Conservation (phyloP, 2,329 filamentous ascomycete species). For the Diatrype stigma region DNA sequence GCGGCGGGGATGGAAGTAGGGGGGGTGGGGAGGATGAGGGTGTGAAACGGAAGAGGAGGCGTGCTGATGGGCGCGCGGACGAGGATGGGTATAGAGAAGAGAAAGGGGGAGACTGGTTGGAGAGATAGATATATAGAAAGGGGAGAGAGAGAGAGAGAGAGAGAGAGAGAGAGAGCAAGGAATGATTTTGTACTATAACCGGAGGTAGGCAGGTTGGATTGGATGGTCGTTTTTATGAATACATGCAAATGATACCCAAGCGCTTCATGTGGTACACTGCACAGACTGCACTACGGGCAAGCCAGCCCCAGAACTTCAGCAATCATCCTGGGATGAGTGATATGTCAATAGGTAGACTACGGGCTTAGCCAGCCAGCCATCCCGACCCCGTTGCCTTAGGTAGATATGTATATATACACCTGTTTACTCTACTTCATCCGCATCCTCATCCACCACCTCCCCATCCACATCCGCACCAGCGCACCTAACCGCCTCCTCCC, state of each 20-base stretch:
- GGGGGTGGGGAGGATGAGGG: background rate
- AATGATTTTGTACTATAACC: too few species aligned
- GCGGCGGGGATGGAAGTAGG: slow-evolving; percentile 18
- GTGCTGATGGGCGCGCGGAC: background rate
- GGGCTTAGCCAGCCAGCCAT: too few species aligned
- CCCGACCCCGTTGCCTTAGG: too few species aligned
- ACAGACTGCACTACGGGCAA: background rate
- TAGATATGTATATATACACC: too few species aligned
- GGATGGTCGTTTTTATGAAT: background rate
- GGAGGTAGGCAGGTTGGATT: too few species aligned
- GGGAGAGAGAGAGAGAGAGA: background rate
- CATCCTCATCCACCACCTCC: slow-evolving; percentile 27
- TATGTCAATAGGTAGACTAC: too few species aligned
- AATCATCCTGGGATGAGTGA: too few species aligned
- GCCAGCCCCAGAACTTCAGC: background rate
- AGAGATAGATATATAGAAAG: background rate
- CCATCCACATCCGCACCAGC: slow-evolving; percentile 33
- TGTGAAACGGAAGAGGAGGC: too few species aligned
- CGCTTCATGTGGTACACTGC: background rate
- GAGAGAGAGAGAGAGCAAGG: background rate
- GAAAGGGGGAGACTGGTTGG: background rate
- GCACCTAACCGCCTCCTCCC: slow-evolving; percentile 11
- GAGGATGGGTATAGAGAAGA: slow-evolving; percentile 1
- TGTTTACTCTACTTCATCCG: slow-evolving; percentile 23
- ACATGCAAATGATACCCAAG: background rate